Conservation (phyloP, 2,329 filamentous ascomycete genomes). For the Sporothrix dimorphospora region DNA sequence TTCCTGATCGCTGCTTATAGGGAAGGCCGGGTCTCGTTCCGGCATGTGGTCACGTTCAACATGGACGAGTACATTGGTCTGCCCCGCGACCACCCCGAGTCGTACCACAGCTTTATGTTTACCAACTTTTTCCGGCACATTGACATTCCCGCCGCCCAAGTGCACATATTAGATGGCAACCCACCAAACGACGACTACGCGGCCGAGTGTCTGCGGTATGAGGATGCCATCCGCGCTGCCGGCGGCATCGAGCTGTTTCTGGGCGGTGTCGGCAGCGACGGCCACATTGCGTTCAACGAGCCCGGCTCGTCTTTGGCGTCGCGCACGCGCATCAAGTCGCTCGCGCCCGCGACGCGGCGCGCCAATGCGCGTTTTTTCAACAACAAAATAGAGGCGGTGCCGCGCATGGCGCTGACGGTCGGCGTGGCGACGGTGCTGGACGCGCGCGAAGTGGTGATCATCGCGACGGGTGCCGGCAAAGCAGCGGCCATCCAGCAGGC, state of each 20-base stretch:
- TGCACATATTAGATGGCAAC: conserved; percentile 77
- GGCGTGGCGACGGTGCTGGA: conserved; percentile 60
- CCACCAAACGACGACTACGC: conserved; percentile 48
- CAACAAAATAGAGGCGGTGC: conserved; percentile 65
- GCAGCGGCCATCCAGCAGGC: conserved; percentile 70
- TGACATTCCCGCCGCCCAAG: conserved; percentile 67
- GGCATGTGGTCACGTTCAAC: conserved; percentile 74
- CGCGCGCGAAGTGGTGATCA: conserved; percentile 71
- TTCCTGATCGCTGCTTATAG: conserved; percentile 65
- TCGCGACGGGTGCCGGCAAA: conserved; percentile 73
- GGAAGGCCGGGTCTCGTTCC: conserved; percentile 52
- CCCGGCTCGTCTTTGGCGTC: conserved; percentile 71
- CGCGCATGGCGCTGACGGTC: conserved; percentile 72
- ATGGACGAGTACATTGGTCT: conserved; percentile 75
- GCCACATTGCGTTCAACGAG: conserved; percentile 81
- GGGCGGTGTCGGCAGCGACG: conserved; percentile 74
- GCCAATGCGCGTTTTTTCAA: conserved; percentile 76
- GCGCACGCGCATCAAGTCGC: conserved; percentile 73
- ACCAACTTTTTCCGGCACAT: conserved; percentile 76
- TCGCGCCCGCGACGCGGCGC: conserved; percentile 76
- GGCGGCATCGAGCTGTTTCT: conserved; percentile 78
- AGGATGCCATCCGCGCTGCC: conserved; percentile 66
- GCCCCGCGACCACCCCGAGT: conserved; percentile 72
- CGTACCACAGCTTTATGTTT: conserved; percentile 82
- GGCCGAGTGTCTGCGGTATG: conserved; percentile 71